Evolutionary conservation across 768 basidiomycete genomes (phyloP).

Genomic region (Clathrus columnatus): DNA sequence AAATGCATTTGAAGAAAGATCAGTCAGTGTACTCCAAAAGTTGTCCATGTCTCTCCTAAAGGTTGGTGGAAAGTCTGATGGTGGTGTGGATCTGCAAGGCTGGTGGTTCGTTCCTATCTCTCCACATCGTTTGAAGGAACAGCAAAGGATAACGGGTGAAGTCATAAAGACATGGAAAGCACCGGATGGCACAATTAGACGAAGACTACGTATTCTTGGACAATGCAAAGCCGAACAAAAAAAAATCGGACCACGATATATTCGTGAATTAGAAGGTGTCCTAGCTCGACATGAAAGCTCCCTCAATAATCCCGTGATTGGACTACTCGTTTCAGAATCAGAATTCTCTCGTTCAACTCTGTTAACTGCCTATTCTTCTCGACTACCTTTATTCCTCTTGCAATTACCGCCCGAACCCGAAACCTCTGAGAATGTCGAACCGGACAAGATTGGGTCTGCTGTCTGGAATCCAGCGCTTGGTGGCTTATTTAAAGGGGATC

Average conservation of each 20-base stretch:
- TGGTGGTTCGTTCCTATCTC: slow-evolving; percentile 82
- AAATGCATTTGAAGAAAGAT: slow-evolving; percentile 64
- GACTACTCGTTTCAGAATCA: slow-evolving; percentile 72
- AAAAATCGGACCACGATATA: slow-evolving; percentile 66
- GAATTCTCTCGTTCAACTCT: slow-evolving; percentile 66
- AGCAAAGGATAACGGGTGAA: not conserved
- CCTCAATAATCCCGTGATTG: slow-evolving; percentile 51
- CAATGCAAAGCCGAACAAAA: slow-evolving; percentile 92
- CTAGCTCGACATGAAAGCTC: slow-evolving; percentile 37
- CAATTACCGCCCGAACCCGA: slow-evolving; percentile 50
- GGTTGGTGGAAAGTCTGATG: slow-evolving; percentile 83
- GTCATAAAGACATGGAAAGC: slow-evolving; percentile 8
- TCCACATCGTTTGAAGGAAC: not conserved
- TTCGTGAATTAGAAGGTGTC: slow-evolving; percentile 91
- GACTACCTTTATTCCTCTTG: slow-evolving; percentile 70
- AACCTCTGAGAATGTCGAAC: slow-evolving; percentile 6
- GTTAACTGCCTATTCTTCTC: slow-evolving; percentile 62
- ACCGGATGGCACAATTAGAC: slow-evolving; percentile 20
- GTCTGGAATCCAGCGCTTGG: slow-evolving; percentile 65
- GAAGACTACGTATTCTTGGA: slow-evolving; percentile 65
- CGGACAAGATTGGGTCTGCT: slow-evolving; percentile 35
- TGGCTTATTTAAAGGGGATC: slow-evolving; percentile 49
- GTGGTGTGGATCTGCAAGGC: slow-evolving; percentile 80
- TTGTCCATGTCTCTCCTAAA: slow-evolving; percentile 74
- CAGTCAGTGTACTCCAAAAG: slow-evolving; percentile 49